These are phyloP conservation scores for Phytopythium boreale DNA, from an alignment of 352 stramenopile species.

Conservation along the genomic window DNA sequence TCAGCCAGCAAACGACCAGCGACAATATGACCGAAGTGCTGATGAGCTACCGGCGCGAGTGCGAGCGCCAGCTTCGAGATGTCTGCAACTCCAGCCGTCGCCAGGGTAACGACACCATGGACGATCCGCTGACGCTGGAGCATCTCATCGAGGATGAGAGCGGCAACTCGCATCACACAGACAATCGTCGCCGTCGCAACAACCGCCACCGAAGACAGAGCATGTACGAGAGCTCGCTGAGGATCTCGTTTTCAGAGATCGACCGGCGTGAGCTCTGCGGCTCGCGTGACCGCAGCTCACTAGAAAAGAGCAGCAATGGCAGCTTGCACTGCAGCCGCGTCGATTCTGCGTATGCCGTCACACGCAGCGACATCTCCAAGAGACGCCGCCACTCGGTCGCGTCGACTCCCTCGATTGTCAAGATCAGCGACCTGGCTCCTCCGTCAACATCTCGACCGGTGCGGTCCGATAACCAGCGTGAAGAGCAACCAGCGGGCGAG, in stretches of 20 bases:
- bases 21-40: constrained; percentile 2
- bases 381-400: neutral
- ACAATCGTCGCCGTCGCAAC: neutral
- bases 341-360: neutral
- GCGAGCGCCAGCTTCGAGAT: neutral
- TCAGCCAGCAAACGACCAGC: constrained; percentile 15
- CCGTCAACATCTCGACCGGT: neutral
- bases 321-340: neutral
- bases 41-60: constrained; percentile 4
- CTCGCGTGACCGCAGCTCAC: neutral
- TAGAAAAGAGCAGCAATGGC: neutral
- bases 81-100: neutral
- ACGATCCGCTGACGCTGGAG: constrained; percentile 4
- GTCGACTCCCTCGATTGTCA: constrained; percentile 3
- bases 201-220: neutral
- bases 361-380: neutral
- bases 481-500: neutral
- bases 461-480: neutral
- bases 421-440: neutral
- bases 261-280: constrained; percentile 1
- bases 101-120: neutral
- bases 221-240: neutral
- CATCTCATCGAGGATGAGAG: constrained; percentile 1
- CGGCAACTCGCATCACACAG: too few species aligned
- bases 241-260: neutral